Base-by-base conservation (phyloP, 2,329 filamentous ascomycete species). In the Arachnomyces sp. region DNA sequence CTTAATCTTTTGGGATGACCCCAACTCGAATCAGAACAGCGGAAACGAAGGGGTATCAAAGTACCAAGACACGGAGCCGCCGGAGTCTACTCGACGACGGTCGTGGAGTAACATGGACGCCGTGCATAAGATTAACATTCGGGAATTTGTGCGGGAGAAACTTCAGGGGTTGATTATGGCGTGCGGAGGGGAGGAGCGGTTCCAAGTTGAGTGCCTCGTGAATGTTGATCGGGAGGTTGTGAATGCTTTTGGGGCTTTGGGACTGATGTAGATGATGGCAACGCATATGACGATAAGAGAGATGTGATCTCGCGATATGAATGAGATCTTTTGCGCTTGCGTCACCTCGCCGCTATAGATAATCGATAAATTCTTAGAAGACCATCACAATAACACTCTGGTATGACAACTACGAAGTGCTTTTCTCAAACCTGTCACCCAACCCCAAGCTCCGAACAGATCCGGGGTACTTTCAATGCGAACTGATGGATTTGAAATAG, bases 221-320 rank as follows among this genome's bases (percentile, higher is more conserved):
- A 66, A 68, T 53, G 63, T 68, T 28, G 66, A 69, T 48, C 46
- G 52, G 2, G 62, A 68, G 29, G 63, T 68, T 16, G 57, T 67
- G 15, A 49, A 56, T 21, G 59, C 56, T 1, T 67, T 67, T 50
- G 61, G 52, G n/a, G 59, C 53, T 13, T 45, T 67, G 44, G 59
- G 60, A 1, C 41, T 66, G 21, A 25, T 25, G 21, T 25, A 25
- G 21, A 25, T 25, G 21, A 25, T 25, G 21, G 9, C 21, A 25
- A 9, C 9, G 5, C 5, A 25, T 5, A 25, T 25, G 21, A 9
- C 21, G 21, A 25, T 25, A 25, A n/a, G n/a, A n/a, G n/a, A n/a
- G n/a, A n/a, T n/a, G n/a, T n/a, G n/a, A n/a, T n/a, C n/a, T n/a
- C n/a, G n/a, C n/a, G n/a, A n/a, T n/a, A n/a, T n/a, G n/a, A n/a